phyloP scores from a whole-genome alignment of 805 yeast species.

The Kuraishia floccosa region DNA sequence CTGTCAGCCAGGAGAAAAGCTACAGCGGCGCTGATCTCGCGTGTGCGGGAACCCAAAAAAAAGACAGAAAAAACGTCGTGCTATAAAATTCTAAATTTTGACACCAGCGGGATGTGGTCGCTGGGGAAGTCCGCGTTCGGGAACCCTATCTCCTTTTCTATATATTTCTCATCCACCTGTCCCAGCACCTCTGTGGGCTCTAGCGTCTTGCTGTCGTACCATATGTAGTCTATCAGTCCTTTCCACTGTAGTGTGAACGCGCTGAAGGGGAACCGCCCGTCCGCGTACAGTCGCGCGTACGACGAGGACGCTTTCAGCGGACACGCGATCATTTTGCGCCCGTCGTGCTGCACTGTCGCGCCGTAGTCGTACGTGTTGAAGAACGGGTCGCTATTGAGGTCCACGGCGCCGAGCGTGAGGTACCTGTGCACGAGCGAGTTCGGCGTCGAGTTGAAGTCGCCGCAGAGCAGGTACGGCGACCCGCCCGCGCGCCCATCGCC shows the following conservation, averaged over 20 bases:
- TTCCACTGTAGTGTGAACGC: conserved; percentile 38
- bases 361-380: conserved; percentile 9
- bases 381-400: conserved; percentile 11
- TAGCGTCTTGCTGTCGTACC: conserved; percentile 32
- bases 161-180: conserved; percentile 27
- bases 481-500: too few species aligned
- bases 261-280: conserved; percentile 17
- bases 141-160: conserved; percentile 23
- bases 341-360: conserved; percentile 3
- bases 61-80: too few species aligned
- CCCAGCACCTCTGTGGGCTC: conserved; percentile 34
- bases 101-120: conserved; percentile 34
- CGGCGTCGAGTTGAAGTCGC: conserved; percentile 46
- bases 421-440: conserved; percentile 37
- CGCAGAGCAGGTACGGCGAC: conserved; percentile 26
- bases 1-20: too few species aligned
- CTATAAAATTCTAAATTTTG: too few species aligned
- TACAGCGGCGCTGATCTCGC: too few species aligned
- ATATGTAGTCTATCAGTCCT: conserved; percentile 47
- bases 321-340: not conserved
- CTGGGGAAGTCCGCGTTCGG: conserved; percentile 53
- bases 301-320: conserved; percentile 17
- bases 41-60: too few species aligned
- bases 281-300: conserved; percentile 10
- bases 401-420: conserved; percentile 8